Percentiles rank a stretch among this genome's conserved stretches.
These are phyloP conservation scores for Stenocarpella maydis DNA, from an alignment of 2,329 filamentous ascomycete species.

Conservation along the genomic window DNA sequence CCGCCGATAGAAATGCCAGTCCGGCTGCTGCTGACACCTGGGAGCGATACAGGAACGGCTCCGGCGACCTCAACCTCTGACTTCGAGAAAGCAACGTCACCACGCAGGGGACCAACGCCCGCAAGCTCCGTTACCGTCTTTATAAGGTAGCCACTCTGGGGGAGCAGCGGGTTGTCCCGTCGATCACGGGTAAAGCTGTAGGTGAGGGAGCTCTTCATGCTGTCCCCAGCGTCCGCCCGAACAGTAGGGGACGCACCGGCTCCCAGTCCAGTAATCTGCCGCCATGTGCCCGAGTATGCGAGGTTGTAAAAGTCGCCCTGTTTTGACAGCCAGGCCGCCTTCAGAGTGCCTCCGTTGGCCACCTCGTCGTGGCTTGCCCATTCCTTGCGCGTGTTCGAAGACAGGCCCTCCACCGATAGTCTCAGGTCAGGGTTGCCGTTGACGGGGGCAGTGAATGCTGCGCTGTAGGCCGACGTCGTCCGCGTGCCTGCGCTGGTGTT, in stretches of 20 bases:
- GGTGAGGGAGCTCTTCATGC: slow-evolving; percentile 85
- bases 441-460: slow-evolving; percentile 83
- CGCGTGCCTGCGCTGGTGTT: slow-evolving; percentile 90
- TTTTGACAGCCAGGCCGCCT: slow-evolving; percentile 75
- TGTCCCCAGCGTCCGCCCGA: slow-evolving; percentile 86
- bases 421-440: slow-evolving; percentile 84
- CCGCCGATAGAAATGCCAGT: slow-evolving; percentile 85
- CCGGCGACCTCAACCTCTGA: slow-evolving; percentile 84
- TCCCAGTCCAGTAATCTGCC: slow-evolving; percentile 83
- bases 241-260: slow-evolving; percentile 82
- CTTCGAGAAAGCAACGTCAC: slow-evolving; percentile 95
- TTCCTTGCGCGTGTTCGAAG: slow-evolving; percentile 85
- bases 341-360: slow-evolving; percentile 78
- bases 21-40: slow-evolving; percentile 67
- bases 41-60: slow-evolving; percentile 77
- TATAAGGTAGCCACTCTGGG: slow-evolving; percentile 81
- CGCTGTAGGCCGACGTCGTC: slow-evolving; percentile 90
- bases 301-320: slow-evolving; percentile 77
- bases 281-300: slow-evolving; percentile 83
- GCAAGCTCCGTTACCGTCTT: slow-evolving; percentile 85
- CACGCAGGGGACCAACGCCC: slow-evolving; percentile 81
- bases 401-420: slow-evolving; percentile 80
- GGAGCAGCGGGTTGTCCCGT: slow-evolving; percentile 85
- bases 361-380: slow-evolving; percentile 96
- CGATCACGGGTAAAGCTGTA: slow-evolving; percentile 83